Conservation (phyloP, 1,139 yeast species). For the Candida sp. region DNA sequence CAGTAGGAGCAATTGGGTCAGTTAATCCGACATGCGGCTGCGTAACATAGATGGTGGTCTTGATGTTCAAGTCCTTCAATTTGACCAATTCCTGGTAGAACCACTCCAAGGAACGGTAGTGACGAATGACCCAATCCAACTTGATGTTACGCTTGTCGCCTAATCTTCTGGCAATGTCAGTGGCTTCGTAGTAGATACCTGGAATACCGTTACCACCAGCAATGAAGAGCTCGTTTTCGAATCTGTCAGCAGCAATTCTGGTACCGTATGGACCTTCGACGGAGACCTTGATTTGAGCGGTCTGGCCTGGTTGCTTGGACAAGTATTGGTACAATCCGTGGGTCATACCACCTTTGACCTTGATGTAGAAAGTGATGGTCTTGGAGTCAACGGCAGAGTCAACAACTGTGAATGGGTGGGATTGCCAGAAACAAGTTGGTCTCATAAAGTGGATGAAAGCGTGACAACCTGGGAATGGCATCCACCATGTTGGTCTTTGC, state of each 20-base stretch:
- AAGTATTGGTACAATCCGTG: constrained; percentile 49
- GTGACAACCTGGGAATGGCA: constrained; percentile 42
- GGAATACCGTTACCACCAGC: constrained; percentile 84
- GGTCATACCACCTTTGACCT: constrained; percentile 48
- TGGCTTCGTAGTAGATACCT: constrained; percentile 40
- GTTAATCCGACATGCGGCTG: constrained; percentile 23
- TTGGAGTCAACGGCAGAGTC: constrained; percentile 33
- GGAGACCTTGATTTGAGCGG: constrained; percentile 33
- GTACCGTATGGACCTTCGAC: constrained; percentile 51
- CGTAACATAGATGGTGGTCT: constrained; percentile 43
- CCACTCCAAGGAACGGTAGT: constrained; percentile 54
- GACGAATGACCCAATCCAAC: constrained; percentile 42
- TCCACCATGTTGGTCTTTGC: constrained; percentile 40
- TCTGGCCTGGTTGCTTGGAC: constrained; percentile 48
- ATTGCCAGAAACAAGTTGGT: constrained; percentile 55
- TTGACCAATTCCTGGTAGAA: constrained; percentile 45
- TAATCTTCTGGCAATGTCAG: constrained; percentile 22
- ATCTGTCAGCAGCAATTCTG: constrained; percentile 42
- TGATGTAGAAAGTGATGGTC: constrained; percentile 38
- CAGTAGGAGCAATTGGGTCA: constrained; percentile 13
- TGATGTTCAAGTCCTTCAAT: constrained; percentile 24
- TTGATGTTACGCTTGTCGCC: constrained; percentile 20
- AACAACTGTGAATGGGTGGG: constrained; percentile 60
- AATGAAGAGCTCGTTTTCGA: constrained; percentile 56
- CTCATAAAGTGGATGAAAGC: constrained; percentile 44